phyloP scores from a whole-genome alignment of 163 green algal species.

The Prototheca wickerhamii region DNA sequence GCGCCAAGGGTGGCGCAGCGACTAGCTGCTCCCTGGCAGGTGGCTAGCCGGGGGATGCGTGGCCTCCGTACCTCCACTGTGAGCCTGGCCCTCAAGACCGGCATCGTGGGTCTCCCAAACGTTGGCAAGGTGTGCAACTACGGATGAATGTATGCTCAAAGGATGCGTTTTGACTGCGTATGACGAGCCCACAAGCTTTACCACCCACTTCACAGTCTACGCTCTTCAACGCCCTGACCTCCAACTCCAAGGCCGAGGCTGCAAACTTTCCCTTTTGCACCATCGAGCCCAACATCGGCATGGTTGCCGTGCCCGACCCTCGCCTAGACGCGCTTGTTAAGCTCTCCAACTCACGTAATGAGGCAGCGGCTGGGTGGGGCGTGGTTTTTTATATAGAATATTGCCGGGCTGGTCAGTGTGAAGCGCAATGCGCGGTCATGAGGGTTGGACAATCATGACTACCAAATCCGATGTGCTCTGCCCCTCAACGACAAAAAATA shows the following conservation, averaged over 20 bases:
- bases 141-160: neutral
- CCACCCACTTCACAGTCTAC: constrained; percentile 50
- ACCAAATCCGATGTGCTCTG: neutral
- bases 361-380: no score
- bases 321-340: constrained; percentile 61
- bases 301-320: constrained; percentile 87
- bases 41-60: no score
- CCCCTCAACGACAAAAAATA: neutral
- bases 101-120: constrained; percentile 95
- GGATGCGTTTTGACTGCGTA: neutral
- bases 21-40: neutral
- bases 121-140: constrained; percentile 63
- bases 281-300: constrained; percentile 90
- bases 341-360: constrained; percentile 55
- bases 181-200: neutral
- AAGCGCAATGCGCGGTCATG: neutral
- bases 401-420: neutral
- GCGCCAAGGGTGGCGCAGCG: neutral
- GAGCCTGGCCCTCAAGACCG: constrained; percentile 64
- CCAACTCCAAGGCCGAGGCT: constrained; percentile 73
- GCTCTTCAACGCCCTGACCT: constrained; percentile 85
- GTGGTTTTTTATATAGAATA: no score
- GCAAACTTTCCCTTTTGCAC: constrained; percentile 97
- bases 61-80: constrained; percentile 19
- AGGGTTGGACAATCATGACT: neutral